Percentiles rank a stretch among this genome's conserved stretches.
phyloP scores from a whole-genome alignment of 768 basidiomycete genomes.

The Suillus brevipes region DNA sequence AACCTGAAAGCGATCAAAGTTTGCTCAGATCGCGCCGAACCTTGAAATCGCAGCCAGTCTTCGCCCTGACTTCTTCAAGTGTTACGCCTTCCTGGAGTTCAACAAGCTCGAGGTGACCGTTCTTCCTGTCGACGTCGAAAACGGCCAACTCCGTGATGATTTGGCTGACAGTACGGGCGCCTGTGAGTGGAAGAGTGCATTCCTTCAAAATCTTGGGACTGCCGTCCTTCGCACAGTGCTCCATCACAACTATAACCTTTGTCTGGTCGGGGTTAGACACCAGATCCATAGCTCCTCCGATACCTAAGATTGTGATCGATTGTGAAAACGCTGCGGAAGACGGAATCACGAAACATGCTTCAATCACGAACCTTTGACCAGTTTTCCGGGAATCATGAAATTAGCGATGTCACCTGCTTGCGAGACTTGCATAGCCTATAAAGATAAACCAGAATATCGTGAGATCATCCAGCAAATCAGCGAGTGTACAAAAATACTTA shows the following conservation, averaged over 20 bases:
- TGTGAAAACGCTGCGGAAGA: conserved; percentile 12
- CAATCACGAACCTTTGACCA: conserved; percentile 63
- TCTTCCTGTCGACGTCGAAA: conserved; percentile 81
- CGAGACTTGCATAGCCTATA: conserved; percentile 92
- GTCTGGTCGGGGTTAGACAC: conserved; percentile 96
- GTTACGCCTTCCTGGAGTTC: conserved; percentile 86
- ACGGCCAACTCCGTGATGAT: conserved; percentile 94
- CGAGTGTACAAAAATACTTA: conserved; percentile 38
- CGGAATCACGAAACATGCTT: neutral
- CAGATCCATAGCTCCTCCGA: conserved; percentile 96
- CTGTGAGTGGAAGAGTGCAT: conserved; percentile 86
- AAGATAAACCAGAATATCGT: conserved; percentile 7
- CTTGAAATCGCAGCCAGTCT: conserved; percentile 85
- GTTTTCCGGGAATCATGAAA: conserved; percentile 97
- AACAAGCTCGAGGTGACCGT: conserved; percentile 69
- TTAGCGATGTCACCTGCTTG: conserved; percentile 93
- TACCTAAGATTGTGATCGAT: conserved; percentile 49
- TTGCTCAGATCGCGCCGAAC: conserved; percentile 52
- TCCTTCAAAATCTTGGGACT: conserved; percentile 83
- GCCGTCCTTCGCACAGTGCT: conserved; percentile 89
- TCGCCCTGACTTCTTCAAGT: conserved; percentile 79
- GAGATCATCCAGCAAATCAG: neutral
- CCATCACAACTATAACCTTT: conserved; percentile 87
- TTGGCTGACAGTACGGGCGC: conserved; percentile 82
- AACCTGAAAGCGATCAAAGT: conserved; percentile 34